A percentile compares a stretch with the other conserved stretches of the same genome.
These are phyloP conservation scores for Stachybotrys chartarum DNA, from an alignment of 2,329 filamentous ascomycete species.

Conservation along the genomic window DNA sequence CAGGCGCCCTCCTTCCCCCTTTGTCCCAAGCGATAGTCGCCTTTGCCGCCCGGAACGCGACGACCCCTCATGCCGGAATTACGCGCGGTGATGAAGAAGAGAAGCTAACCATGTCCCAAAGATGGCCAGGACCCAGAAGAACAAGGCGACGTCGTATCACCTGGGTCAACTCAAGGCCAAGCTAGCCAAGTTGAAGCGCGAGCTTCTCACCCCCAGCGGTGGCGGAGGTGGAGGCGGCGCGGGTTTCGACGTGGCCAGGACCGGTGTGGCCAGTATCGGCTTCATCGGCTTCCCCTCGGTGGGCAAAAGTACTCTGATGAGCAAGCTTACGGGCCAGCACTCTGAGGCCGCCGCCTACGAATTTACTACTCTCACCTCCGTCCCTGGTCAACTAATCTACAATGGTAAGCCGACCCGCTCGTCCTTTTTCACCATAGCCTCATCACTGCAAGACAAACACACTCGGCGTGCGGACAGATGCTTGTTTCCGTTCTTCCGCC, in stretches of 20 bases:
- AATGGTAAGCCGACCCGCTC: conserved; percentile 51
- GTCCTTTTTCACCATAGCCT: not conserved
- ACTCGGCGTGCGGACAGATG: too few relatives aligned
- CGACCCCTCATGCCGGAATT: not conserved
- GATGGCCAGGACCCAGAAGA: conserved; percentile 97
- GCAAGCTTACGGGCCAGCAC: conserved; percentile 85
- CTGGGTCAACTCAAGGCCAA: conserved; percentile 96
- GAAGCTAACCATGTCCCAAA: conserved; percentile 24
- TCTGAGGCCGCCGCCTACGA: conserved; percentile 97
- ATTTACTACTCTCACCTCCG: conserved; percentile 96
- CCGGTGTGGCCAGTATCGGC: conserved; percentile 91
- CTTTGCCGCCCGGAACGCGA: not conserved
- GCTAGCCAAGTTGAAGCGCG: conserved; percentile 93
- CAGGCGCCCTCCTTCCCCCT: conserved; percentile 6
- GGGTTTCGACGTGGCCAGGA: conserved; percentile 96
- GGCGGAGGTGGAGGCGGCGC: conserved; percentile 79
- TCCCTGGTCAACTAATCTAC: conserved; percentile 91
- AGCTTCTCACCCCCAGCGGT: conserved; percentile 79
- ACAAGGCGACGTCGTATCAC: conserved; percentile 91
- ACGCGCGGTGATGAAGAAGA: not conserved
- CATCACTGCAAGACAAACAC: too few relatives aligned
- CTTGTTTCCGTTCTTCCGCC: not conserved
- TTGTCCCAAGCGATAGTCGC: not conserved
- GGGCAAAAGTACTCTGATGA: conserved; percentile 98
- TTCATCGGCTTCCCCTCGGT: conserved; percentile 99